Evolutionary conservation across 306 rosid genomes (phyloP), one percentile per base, ranked within the genome.

Genomic region (Quercus gilva): DNA sequence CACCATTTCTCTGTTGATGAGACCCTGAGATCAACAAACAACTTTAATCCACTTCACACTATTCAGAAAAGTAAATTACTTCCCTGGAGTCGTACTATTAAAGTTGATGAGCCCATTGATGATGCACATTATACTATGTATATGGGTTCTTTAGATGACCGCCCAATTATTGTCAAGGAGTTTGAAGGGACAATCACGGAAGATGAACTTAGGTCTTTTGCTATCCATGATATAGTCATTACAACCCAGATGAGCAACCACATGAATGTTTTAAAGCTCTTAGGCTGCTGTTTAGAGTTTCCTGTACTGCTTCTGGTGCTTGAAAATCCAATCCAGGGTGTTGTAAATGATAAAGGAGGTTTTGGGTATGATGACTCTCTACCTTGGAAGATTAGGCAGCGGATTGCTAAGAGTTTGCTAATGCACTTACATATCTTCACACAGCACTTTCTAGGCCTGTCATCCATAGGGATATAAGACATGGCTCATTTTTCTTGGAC

Each of bases 281-380:
- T 57, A 6, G 76, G 76, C 4, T 78, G 71, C 10, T 26, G 76
- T 74, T 56, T 78, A 26, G 70, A 26, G 76, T 57, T 56, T n/a
- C 49, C 21, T 25, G 1, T 68, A 37, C 60, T n/a, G 1, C 25
- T 33, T 67, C 51, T 67, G 1, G 52, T 67, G 49, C 26, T 31
- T 67, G 72, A 67, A 67, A 4, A 18, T 33, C 51, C 26, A 33
- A 18, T 5, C 10, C 19, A 67, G 35, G 23, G 72, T 6, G 23
- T 14, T 33, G 26, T 76, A 19, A 25, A 49, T 19, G 73, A 63
- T 45, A 45, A 45, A 77, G 56, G 60, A 77, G 28, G 56, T 67
- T 77, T 21, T 67, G 26, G 59, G 25, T 43, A 35, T 37, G 11
- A 37, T 35, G 17, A 67, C 10, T 7, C 19, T 45, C 72, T 67